phyloP scores from a whole-genome alignment of 1,284 basidiomycete species.

The Vanrija pseudolonga region DNA sequence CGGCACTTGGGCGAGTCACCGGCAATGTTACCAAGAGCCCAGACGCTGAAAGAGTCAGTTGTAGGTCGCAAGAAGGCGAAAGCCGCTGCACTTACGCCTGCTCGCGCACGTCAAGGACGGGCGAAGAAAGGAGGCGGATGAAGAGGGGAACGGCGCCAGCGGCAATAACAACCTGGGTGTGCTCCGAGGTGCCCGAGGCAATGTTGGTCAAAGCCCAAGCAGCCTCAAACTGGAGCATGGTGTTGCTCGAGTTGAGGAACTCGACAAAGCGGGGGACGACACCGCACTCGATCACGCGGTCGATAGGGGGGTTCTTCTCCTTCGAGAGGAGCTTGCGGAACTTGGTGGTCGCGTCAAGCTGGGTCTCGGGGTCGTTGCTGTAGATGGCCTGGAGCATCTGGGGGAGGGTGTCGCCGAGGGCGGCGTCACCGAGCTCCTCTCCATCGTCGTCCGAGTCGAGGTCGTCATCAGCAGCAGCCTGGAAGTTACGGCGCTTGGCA shows the following conservation, averaged over 20 bases:
- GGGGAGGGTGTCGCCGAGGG: constrained; percentile 55
- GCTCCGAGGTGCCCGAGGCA: constrained; percentile 96
- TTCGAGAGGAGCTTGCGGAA: constrained; percentile 98
- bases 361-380: constrained; percentile 83
- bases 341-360: constrained; percentile 89
- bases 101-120: constrained; percentile 86
- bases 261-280: constrained; percentile 97
- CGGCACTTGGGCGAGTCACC: constrained; percentile 92
- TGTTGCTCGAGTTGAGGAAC: constrained; percentile 80
- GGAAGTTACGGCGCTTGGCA: constrained; percentile 89
- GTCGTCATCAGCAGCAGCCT: constrained; percentile 60
- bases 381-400: constrained; percentile 88
- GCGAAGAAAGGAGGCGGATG: constrained; percentile 82
- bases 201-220: constrained; percentile 99
- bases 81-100: constrained; percentile 62
- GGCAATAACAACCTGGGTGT: constrained; percentile 96
- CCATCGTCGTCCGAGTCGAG: constrained; percentile 82
- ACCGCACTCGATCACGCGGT: constrained; percentile 95
- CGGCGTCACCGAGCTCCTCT: constrained; percentile 52
- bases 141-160: constrained; percentile 96
- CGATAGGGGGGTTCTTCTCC: constrained; percentile 99
- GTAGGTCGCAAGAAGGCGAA: too few relatives aligned
- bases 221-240: constrained; percentile 98
- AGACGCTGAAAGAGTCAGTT: constrained; percentile 55
- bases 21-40: constrained; percentile 94